Evolutionary conservation across 2,329 filamentous ascomycete genomes (phyloP), one percentile per base, ranked within the genome.

Genomic region (Claviceps fusiformis): DNA sequence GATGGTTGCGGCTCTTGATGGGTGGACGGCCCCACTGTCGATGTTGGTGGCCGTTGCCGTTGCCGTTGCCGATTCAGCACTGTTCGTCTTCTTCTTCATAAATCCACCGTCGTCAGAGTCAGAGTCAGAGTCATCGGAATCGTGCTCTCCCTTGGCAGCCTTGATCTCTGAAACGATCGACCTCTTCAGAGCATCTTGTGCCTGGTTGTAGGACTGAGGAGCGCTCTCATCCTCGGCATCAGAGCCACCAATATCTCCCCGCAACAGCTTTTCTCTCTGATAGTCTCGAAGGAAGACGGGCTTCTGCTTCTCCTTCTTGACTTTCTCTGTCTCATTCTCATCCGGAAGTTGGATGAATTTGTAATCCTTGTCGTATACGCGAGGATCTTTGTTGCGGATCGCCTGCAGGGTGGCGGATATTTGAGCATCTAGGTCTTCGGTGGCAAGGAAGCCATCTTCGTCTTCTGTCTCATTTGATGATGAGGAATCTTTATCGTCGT

Each of bases 351-450:
- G 74, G 71, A 91, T 96, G 72, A 97, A 97, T 19, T 79, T 89
- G 60, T 78, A 78, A 39, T 84, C 78, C 58, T 82, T 79, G 69
- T 97, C 87, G 74, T 96, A 96, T 52, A 98, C 83, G 53, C 87
- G 79, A 33, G 93, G 93, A 64, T 98, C 93, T 68, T 95, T 97
- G 64, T 81, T 86, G 62, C 85, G 84, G 65, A 98, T 91, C 46
- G 93, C 93, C 59, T 88, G 78, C 27, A 98, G 77, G 0, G 91
- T 95, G 29, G 86, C 89, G 50, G 85, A 84, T 61, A 97, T 95
- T 65, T 96, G 85, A 15, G 83, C 81, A 68, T 98, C 93, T 47
- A 97, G 78, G 39, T 84, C 84, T 64, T 87, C 85, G 17, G 91
- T 96, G 35, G 85, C 89, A 13, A 98, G 76, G 61, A 93, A 88